Conservation (phyloP, 1,139 yeast species). For the Blastobotrys serpentis region DNA sequence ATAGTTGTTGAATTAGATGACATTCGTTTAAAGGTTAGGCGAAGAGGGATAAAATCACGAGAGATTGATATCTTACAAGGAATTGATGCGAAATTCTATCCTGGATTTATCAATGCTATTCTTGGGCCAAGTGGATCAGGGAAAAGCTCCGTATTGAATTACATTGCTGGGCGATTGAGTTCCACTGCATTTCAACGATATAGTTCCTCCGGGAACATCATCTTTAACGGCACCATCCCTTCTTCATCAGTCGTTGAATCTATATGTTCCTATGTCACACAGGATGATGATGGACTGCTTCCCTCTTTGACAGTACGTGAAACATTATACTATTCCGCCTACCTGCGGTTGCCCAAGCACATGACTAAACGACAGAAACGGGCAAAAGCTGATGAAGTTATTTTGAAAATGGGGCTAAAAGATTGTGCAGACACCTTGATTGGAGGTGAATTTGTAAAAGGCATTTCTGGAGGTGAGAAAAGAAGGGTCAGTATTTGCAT, state of each 20-base stretch:
- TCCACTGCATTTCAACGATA: constrained; percentile 45
- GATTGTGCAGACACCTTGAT: constrained; percentile 78
- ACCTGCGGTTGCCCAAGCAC: constrained; percentile 50
- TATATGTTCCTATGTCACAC: constrained; percentile 73
- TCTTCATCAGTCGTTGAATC: constrained; percentile 47
- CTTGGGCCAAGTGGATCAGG: constrained; percentile 93
- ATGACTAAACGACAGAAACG: constrained; percentile 33
- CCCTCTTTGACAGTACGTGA: constrained; percentile 75
- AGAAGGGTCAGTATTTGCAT: constrained; percentile 80
- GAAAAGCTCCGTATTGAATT: constrained; percentile 69
- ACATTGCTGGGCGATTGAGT: constrained; percentile 60
- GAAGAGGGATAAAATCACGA: constrained; percentile 12
- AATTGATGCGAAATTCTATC: constrained; percentile 56
- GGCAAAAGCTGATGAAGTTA: constrained; percentile 52
- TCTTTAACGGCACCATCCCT: constrained; percentile 46
- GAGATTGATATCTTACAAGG: constrained; percentile 44
- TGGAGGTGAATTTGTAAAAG: constrained; percentile 71
- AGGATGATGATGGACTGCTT: constrained; percentile 71
- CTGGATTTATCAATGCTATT: constrained; percentile 72
- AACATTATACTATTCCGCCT: constrained; percentile 71
- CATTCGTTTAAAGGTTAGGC: constrained; percentile 24
- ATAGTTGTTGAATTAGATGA: constrained; percentile 26
- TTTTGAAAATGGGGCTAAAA: constrained; percentile 64
- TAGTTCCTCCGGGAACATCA: constrained; percentile 44
- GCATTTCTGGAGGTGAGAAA: constrained; percentile 85